phyloP scores from a whole-genome alignment of 148 eudicot species.

The Rhododendron williamsianum region DNA sequence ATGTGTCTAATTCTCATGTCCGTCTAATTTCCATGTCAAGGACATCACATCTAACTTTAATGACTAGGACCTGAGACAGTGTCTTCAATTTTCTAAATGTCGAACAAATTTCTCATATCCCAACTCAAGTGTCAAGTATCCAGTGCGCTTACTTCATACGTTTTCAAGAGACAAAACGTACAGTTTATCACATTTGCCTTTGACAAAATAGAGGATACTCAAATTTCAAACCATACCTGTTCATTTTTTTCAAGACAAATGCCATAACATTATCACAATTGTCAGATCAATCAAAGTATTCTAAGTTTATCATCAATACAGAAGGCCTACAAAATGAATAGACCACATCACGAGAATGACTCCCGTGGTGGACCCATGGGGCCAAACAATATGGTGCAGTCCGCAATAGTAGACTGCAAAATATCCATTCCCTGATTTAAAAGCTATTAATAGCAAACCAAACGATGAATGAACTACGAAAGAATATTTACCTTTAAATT shows the following conservation, averaged over 20 bases:
- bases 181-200: neutral
- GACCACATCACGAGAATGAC: neutral
- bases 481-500: constrained; percentile 53
- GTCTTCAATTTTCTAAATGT: neutral
- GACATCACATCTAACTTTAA: neutral
- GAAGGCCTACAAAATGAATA: neutral
- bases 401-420: neutral
- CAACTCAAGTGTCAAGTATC: neutral
- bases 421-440: neutral
- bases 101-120: neutral
- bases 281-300: too few species aligned
- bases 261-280: too few species aligned
- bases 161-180: neutral
- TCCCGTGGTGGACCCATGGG: neutral
- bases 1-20: neutral
- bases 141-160: neutral
- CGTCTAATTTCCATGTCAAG: neutral
- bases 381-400: neutral
- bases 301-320: too few species aligned
- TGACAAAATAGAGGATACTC: too few species aligned
- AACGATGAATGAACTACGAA: neutral
- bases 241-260: too few species aligned
- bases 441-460: neutral
- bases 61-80: neutral
- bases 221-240: too few species aligned